Conservation (phyloP, 768 basidiomycete species). For the Lactarius tabidus region DNA sequence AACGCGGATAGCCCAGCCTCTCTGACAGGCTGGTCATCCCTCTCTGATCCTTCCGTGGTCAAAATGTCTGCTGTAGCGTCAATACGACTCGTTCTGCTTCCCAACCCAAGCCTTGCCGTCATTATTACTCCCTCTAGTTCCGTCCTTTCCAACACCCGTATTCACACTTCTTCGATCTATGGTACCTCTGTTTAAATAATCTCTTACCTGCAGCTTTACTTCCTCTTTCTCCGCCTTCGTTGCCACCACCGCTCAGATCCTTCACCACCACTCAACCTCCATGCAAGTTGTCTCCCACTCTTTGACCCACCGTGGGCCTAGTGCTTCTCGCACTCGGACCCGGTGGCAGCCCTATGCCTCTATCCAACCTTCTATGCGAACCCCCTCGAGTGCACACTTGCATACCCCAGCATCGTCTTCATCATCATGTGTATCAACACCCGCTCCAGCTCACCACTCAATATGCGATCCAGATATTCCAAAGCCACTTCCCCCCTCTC, state of each 20-base stretch:
- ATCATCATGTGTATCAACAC: slow-evolving; percentile 27
- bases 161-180: slow-evolving; percentile 9
- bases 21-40: slow-evolving; percentile 37
- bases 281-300: slow-evolving; percentile 43
- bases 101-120: slow-evolving; percentile 26
- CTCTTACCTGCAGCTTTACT: not conserved
- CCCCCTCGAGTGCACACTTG: slow-evolving; percentile 36
- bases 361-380: slow-evolving; percentile 35
- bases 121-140: slow-evolving; percentile 23
- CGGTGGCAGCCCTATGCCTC: slow-evolving; percentile 78
- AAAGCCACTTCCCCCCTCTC: slow-evolving; percentile 26
- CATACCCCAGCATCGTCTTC: slow-evolving; percentile 25
- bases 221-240: slow-evolving; percentile 3
- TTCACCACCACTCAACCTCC: slow-evolving; percentile 10
- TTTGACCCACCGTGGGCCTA: slow-evolving; percentile 67
- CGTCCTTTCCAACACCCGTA: slow-evolving; percentile 16
- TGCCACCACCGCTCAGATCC: slow-evolving; percentile 11
- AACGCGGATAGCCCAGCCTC: slow-evolving; percentile 41
- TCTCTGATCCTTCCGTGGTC: slow-evolving; percentile 28
- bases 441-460: slow-evolving; percentile 22
- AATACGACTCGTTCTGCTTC: slow-evolving; percentile 29
- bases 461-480: slow-evolving; percentile 35
- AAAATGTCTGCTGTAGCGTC: slow-evolving; percentile 39
- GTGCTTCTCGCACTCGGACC: slow-evolving; percentile 56
- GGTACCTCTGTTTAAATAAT: slow-evolving; percentile 22